Conservation (phyloP, 768 basidiomycete species). For the Trametes coccinea region DNA sequence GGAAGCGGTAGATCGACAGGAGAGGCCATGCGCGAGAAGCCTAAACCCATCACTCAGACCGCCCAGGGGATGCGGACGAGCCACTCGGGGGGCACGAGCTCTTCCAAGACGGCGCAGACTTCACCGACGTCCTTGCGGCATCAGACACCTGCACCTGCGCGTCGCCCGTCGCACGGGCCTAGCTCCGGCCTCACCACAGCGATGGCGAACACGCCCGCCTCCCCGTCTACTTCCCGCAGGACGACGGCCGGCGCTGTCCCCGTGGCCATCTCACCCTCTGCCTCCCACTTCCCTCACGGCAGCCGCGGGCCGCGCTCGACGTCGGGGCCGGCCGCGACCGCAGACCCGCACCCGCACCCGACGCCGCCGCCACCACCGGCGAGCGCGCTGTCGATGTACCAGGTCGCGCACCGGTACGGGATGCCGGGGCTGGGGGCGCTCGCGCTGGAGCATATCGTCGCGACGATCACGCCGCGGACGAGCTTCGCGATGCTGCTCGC, state of each 20-base stretch:
- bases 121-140: constrained; percentile 17
- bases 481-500: constrained; percentile 72
- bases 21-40: constrained; percentile 21
- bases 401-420: constrained; percentile 72
- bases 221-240: constrained; percentile 30
- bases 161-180: constrained; percentile 22
- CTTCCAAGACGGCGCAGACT: constrained; percentile 5
- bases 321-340: constrained; percentile 33
- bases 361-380: constrained; percentile 61
- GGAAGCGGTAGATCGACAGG: constrained; percentile 42
- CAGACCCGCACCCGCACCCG: constrained; percentile 76
- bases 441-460: constrained; percentile 73
- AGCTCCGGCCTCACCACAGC: constrained; percentile 7
- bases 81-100: background rate
- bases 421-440: constrained; percentile 66
- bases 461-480: constrained; percentile 61
- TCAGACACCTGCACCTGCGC: constrained; percentile 19
- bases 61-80: constrained; percentile 8
- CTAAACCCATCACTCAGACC: constrained; percentile 8
- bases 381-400: constrained; percentile 74
- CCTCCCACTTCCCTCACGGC: constrained; percentile 49
- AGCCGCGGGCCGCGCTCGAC: constrained; percentile 43
- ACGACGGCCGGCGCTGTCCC: constrained; percentile 45
- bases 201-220: constrained; percentile 15
- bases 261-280: constrained; percentile 37